These are phyloP conservation scores for Phalaenopsis aphrodite DNA, from an alignment of 106 monocot species.

Conservation along the genomic window DNA sequence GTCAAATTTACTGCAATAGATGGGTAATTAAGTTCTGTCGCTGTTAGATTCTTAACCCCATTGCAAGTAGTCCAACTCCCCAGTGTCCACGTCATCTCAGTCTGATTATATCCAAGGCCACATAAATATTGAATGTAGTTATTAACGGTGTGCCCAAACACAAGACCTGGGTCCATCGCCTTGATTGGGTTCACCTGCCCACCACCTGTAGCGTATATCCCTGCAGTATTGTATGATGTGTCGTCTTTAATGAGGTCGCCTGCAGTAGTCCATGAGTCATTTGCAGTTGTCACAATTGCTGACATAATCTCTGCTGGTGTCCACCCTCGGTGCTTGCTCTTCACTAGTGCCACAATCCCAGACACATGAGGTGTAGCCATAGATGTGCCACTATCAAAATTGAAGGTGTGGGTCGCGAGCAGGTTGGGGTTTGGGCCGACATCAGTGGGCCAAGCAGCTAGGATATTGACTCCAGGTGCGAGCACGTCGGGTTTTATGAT, in stretches of 20 bases:
- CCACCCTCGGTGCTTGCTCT: neutral
- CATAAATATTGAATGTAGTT: constrained; percentile 9
- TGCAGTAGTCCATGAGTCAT: neutral
- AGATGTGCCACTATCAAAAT: constrained; percentile 3
- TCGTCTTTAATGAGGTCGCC: neutral
- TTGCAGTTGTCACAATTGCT: neutral
- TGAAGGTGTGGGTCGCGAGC: neutral
- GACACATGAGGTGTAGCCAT: constrained; percentile 19
- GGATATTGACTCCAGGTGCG: constrained; percentile 31
- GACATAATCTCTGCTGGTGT: constrained; percentile 1
- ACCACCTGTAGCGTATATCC: neutral
- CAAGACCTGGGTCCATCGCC: constrained; percentile 30
- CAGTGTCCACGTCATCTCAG: neutral
- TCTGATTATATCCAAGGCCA: constrained; percentile 7
- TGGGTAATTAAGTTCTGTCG: constrained; percentile 11
- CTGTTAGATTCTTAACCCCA: neutral
- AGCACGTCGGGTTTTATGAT: constrained; percentile 35
- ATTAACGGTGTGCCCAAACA: neutral
- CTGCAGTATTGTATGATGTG: neutral
- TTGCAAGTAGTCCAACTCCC: neutral
- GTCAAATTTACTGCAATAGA: constrained; percentile 4
- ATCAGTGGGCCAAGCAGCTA: constrained; percentile 25
- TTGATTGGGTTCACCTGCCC: constrained; percentile 34
- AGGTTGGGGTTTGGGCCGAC: constrained; percentile 10
- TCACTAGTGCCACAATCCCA: constrained; percentile 3